Base-by-base conservation (phyloP, 2,329 filamentous ascomycete species). In the Rhynchosporium graminicola region DNA sequence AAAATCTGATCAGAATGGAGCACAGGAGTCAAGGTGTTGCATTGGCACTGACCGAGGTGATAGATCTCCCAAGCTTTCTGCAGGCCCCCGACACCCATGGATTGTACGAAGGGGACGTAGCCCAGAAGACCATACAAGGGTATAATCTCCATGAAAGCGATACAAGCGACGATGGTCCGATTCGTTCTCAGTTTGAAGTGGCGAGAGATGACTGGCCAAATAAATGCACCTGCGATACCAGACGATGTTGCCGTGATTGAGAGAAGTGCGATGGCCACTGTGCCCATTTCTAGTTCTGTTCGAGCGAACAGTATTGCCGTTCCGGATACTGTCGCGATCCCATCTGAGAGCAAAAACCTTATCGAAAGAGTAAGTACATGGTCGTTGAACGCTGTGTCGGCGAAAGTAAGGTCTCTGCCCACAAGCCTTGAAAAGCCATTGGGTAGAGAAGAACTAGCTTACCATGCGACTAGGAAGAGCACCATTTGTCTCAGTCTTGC, bases 11-110 rank as follows among this genome's bases (percentile, higher is more conserved):
- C 48, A 58, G 42, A 48, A 48, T n/a, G 28, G 55, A 3, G 9
- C 9, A 42, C 40, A 7, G 13, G 42, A 12, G n/a, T 36, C 10
- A 20, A 20, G 9, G 43, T 3, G 7, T 20, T 51, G 31, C 15
- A 26, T 26, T 52, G 4, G 29, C 28, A 38, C 55, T 36, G 89
- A 0, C 92, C 93, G 0, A 99, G 78, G 0, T 91, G 91, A 71
- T 95, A 98, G 90, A 99, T 97, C 71, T 99, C 95, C 91, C 92
- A 97, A 1, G 91, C 86, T 74, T 95, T 87, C 75, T 97, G 93
- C 12, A 99, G 80, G 1, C 95, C 95, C 42, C 92, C 78, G 5
- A 91, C 86, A 0, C 92, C 93, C 76, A 89, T 85, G 9, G 81
- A 78, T 70, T 86, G 83, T 54, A 98, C 82, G 8, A 91, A 86